A percentile compares a stretch with the other conserved stretches of the same genome.
Conservation (phyloP, 805 yeast species). For the Cyberlindnera mycetangii region DNA sequence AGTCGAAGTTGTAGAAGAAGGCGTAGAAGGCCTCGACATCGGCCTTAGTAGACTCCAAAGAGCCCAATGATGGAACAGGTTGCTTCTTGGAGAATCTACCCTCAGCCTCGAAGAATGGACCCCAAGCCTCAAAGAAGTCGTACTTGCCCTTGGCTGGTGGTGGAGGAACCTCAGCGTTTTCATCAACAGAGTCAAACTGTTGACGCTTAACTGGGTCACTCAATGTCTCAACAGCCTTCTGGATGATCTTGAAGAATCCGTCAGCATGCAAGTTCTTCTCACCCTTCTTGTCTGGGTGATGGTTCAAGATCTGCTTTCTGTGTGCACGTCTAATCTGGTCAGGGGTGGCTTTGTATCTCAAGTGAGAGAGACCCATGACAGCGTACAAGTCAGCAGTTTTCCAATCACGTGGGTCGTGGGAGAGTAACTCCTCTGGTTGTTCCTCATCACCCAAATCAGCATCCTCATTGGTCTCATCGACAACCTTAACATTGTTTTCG, state of each 20-base stretch:
- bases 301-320: constrained; percentile 93
- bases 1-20: constrained; percentile 91
- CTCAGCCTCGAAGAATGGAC: constrained; percentile 86
- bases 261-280: constrained; percentile 89
- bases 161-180: constrained; percentile 77
- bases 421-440: constrained; percentile 63
- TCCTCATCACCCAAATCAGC: constrained; percentile 71
- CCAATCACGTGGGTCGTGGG: constrained; percentile 98
- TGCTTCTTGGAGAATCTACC: constrained; percentile 88
- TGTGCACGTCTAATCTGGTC: constrained; percentile 95
- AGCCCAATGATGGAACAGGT: constrained; percentile 86
- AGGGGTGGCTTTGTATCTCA: constrained; percentile 87
- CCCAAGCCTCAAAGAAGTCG: constrained; percentile 91
- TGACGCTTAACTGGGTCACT: constrained; percentile 82
- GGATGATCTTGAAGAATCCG: constrained; percentile 96
- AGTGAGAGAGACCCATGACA: constrained; percentile 88
- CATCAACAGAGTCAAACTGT: constrained; percentile 95
- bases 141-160: constrained; percentile 64
- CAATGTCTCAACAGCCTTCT: constrained; percentile 90
- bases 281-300: constrained; percentile 98
- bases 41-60: constrained; percentile 59
- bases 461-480: constrained; percentile 55
- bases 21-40: constrained; percentile 86
- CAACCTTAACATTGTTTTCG: constrained; percentile 67
- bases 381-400: constrained; percentile 94